phyloP scores from a whole-genome alignment of 371 early-diverging fungal species.

The Lichtheimia ornata region DNA sequence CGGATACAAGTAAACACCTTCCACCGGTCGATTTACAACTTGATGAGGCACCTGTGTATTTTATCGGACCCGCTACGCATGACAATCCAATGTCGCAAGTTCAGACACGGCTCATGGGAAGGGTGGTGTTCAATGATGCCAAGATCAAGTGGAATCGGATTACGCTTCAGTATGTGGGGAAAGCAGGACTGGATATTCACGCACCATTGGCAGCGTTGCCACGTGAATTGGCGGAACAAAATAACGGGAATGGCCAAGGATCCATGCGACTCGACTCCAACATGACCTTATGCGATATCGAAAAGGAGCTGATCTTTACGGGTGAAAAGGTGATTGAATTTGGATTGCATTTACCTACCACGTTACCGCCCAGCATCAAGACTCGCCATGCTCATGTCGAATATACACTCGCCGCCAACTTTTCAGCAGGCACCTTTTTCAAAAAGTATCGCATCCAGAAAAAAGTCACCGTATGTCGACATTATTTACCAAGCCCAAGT shows the following conservation, averaged over 20 bases:
- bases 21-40: slow-evolving; percentile 27
- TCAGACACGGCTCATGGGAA: slow-evolving; percentile 42
- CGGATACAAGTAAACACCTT: slow-evolving; percentile 4
- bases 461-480: slow-evolving; percentile 35
- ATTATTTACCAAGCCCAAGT: slow-evolving; percentile 44
- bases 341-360: slow-evolving; percentile 46
- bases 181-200: slow-evolving; percentile 41
- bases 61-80: slow-evolving; percentile 46
- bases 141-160: slow-evolving; percentile 54
- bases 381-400: slow-evolving; percentile 43
- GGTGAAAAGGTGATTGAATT: slow-evolving; percentile 45
- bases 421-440: slow-evolving; percentile 49
- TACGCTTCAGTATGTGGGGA: slow-evolving; percentile 42
- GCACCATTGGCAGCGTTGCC: slow-evolving; percentile 20
- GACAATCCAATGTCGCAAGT: slow-evolving; percentile 48
- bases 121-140: slow-evolving; percentile 37
- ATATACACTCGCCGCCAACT: slow-evolving; percentile 44
- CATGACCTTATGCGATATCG: slow-evolving; percentile 42
- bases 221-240: slow-evolving; percentile 12
- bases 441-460: slow-evolving; percentile 46
- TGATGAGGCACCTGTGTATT: slow-evolving; percentile 37
- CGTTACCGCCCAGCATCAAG: slow-evolving; percentile 37
- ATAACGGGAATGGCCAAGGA: slow-evolving; percentile 10
- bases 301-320: slow-evolving; percentile 49
- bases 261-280: slow-evolving; percentile 31